phyloP scores from a whole-genome alignment of 345 rosid species.

The Pistacia integerrima region DNA sequence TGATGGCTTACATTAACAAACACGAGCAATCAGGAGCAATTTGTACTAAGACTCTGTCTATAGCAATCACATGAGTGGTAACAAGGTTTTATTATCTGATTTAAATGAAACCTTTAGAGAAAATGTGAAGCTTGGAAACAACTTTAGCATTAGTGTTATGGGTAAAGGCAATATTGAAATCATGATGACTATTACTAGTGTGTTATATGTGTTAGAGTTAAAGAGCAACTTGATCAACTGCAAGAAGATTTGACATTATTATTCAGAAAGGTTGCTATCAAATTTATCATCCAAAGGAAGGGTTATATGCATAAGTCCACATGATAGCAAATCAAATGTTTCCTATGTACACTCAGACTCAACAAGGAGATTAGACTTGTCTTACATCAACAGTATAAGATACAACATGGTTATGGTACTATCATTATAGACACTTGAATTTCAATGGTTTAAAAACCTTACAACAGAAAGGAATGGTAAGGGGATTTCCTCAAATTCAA shows the following conservation, averaged over 20 bases:
- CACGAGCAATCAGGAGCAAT: not conserved
- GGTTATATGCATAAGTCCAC: not conserved
- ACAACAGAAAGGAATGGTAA: too few species aligned
- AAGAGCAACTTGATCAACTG: not conserved
- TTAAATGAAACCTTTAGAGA: not conserved
- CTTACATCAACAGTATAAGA: not conserved
- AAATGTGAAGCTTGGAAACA: not conserved
- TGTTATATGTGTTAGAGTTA: slow-evolving; percentile 1
- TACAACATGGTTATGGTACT: not conserved
- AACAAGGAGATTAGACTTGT: not conserved
- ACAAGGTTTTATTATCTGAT: not conserved
- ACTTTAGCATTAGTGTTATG: not conserved
- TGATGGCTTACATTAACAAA: not conserved
- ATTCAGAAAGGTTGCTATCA: not conserved
- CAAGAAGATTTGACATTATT: not conserved
- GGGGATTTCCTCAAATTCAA: too few species aligned
- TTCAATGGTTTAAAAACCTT: too few species aligned
- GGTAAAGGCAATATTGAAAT: not conserved
- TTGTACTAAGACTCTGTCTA: not conserved
- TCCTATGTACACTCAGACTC: not conserved
- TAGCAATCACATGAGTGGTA: not conserved
- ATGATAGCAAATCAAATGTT: slow-evolving; percentile 15
- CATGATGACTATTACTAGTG: not conserved
- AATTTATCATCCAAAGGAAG: not conserved
- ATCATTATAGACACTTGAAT: too few species aligned